These are phyloP conservation scores for Raphanus hybrid DNA, from an alignment of 441 rosid species.

Conservation along the genomic window DNA sequence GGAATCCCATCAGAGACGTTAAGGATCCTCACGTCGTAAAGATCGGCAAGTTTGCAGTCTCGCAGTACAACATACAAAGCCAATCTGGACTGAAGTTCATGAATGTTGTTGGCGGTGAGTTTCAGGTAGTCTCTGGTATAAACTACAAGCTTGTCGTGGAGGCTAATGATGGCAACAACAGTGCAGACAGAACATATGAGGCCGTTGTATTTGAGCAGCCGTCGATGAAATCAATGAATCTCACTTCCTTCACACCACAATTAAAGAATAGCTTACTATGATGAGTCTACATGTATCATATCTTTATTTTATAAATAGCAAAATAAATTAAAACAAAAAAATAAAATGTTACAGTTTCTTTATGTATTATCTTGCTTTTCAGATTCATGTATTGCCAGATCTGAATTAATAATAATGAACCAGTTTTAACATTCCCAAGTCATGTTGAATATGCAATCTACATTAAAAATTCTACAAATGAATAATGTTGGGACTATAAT, in stretches of 20 bases:
- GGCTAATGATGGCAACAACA: conserved; percentile 29
- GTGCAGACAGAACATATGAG: conserved; percentile 38
- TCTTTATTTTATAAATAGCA: background rate
- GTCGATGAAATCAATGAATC: conserved; percentile 44
- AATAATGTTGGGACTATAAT: too few relatives aligned
- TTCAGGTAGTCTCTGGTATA: conserved; percentile 58
- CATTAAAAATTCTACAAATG: too few relatives aligned
- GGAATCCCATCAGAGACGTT: conserved; percentile 47
- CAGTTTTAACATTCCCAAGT: too few relatives aligned
- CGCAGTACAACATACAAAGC: conserved; percentile 43
- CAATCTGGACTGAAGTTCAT: conserved; percentile 40
- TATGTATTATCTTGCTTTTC: background rate
- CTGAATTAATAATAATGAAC: too few relatives aligned
- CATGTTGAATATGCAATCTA: too few relatives aligned
- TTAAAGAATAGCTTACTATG: background rate
- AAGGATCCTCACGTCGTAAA: conserved; percentile 50
- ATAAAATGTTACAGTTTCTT: background rate
- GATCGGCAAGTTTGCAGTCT: conserved; percentile 53
- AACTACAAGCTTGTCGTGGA: conserved; percentile 53
- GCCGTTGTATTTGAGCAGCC: conserved; percentile 61
- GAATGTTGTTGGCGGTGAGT: conserved; percentile 53
- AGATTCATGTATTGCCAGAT: too few relatives aligned
- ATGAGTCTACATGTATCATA: background rate
- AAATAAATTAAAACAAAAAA: background rate
- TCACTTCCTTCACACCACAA: conserved; percentile 52